Evolutionary conservation across 331 rosid species (phyloP), one percentile per base, ranked within the genome.

Genomic region (Rosa hybrid): DNA sequence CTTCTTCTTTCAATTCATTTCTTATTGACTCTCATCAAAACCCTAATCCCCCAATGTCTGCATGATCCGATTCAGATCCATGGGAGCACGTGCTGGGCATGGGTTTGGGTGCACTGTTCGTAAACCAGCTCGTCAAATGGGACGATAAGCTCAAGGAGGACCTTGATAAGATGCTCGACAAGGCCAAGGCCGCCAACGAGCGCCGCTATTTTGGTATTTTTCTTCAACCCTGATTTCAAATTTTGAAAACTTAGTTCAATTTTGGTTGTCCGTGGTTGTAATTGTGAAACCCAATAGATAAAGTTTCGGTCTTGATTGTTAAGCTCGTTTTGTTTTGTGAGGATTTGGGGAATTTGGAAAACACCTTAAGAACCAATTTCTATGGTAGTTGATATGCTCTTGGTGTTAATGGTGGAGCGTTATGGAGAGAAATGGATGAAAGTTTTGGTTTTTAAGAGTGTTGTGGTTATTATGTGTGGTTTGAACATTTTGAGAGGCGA

Each of bases 151-250:
- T 89, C 17, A 86, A 89, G 57, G 90, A 81, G 68, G 98, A 93
- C 87, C 96, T 83, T 51, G 97, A 90, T 64, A 90, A 93, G 92
- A 88, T 95, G 98, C 90, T 95, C 70, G 93, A 82, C 5, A 91
- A 88, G 78, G 97, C 98, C 86, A 95, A 91, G 73, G 99, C 96
- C 7, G 98, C 98, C 59, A 95, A 95, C 75, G 99, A 95, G 84
- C 93, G 98, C 83, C 98, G 98, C 68, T 95, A 93, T 78, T 78
- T 93, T 14, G 98, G 99, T 95, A 71, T 12, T 54, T 3, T 49
- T 60, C 62, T 38, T 18, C 9, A 1, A 11, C 45, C 4, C 20
- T 44, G 39, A 63, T 30, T 3, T 77, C 0, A 34, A n/a, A 8
- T 4, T 38, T 46, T 45, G 39, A 48, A 4, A 51, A 9, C 51